Evolutionary conservation across 192 early-diverging fungal genomes (phyloP).

Genomic region (Gamsiella multidivaricata): DNA sequence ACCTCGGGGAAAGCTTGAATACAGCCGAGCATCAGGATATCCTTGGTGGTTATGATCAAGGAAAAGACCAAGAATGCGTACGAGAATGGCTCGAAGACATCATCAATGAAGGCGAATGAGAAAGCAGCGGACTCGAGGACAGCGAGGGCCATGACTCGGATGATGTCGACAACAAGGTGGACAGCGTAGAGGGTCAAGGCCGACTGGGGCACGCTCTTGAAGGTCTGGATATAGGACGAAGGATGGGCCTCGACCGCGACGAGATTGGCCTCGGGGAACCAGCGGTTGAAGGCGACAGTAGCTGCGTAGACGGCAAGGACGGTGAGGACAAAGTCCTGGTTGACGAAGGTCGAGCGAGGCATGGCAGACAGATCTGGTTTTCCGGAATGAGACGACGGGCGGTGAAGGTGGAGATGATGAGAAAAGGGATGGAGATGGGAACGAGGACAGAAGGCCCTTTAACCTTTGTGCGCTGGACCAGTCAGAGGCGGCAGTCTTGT

Average conservation of each 20-base stretch:
- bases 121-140: constrained; percentile 41
- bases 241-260: constrained; percentile 38
- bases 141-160: constrained; percentile 27
- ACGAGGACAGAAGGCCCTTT: too few species aligned
- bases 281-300: constrained; percentile 42
- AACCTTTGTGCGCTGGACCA: too few species aligned
- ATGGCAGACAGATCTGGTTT: constrained; percentile 2
- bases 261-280: constrained; percentile 40
- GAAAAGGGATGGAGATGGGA: too few species aligned
- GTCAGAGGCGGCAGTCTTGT: too few species aligned
- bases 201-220: constrained; percentile 17
- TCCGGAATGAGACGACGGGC: neutral
- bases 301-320: constrained; percentile 36
- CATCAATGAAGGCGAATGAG: constrained; percentile 36
- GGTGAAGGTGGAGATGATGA: constrained; percentile 7
- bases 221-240: constrained; percentile 30
- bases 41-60: constrained; percentile 31
- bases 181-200: constrained; percentile 20
- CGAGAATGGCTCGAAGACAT: constrained; percentile 33
- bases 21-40: constrained; percentile 34
- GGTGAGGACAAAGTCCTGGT: constrained; percentile 43
- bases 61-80: constrained; percentile 19
- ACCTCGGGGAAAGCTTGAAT: constrained; percentile 18
- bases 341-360: constrained; percentile 39
- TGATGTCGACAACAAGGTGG: constrained; percentile 25